Evolutionary conservation across 2,329 filamentous ascomycete genomes (phyloP), one percentile per base, ranked within the genome.

Genomic region (Phoma herbarum): DNA sequence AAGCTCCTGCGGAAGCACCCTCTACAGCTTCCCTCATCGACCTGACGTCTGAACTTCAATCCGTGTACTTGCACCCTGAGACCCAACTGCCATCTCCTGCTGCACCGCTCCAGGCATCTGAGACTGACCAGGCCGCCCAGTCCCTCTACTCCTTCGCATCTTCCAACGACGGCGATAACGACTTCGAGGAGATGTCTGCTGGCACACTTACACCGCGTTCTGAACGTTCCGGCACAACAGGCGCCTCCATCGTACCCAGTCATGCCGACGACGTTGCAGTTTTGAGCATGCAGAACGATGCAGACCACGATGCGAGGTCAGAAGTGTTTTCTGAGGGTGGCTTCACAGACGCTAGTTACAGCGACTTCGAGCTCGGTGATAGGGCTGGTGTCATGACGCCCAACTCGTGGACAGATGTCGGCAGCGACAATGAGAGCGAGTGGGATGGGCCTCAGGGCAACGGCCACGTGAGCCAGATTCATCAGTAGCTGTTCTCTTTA

Each of bases 391-490:
- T 73, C 16, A 70, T 73, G 69, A 79, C 77, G 7, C 77, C 77
- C 10, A 71, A 62, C 14, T 74, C 70, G 23, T 79, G 77, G 77
- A 77, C 75, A 37, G 77, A 79, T 55, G 71, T 79, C 10, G 77
- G 75, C 2, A 78, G 75, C 56, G 77, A 78, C 45, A 71, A 73
- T 42, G 76, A 74, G 57, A 78, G 77, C 35, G 77, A 79, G 49
- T 76, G 69, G 66, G 75, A 70, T 33, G 73, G 71, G 26, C 50
- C 45, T 33, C 47, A 55, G 26, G 57, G 57, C 14, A 64, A 67
- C 22, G 73, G 73, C 0, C 67, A 73, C 33, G 69, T 71, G 18
- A 69, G 68, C 44, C 71, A 73, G 59, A 54, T 71, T 22, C 69
- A 75, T 35, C 70, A 70, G 64, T 68, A 63, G 35, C 9, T n/a